Evolutionary conservation across 345 rosid genomes (phyloP), one percentile per base, ranked within the genome.

Genomic region (Arabidopsis thaliana): DNA sequence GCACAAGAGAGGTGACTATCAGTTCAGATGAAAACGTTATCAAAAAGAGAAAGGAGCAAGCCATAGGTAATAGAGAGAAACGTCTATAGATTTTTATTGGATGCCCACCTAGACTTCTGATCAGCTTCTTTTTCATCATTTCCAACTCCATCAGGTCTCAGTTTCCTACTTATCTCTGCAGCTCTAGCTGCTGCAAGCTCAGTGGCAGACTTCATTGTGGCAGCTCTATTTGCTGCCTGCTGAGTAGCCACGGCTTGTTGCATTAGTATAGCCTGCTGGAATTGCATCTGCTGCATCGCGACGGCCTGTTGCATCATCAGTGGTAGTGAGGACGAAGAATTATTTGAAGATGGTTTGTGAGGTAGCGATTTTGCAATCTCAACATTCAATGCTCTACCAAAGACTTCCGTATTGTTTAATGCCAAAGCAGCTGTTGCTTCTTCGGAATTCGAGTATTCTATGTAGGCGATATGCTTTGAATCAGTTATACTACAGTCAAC

Each of bases 231-330:
- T 65, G 98, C 98, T 71, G 97, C 98, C 86, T 94, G 98, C 79
- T 94, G 98, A 38, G 97, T 92, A 80, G 88, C 89, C 92, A 91
- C 66, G 28, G 89, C 88, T 81, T 94, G 98, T 46, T 94, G 98
- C 98, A 94, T 94, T 64, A 91, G 82, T 85, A 94, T 86, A 67
- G 97, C 93, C 84, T 94, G 97, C 60, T 94, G 98, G 80, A 91
- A 94, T 65, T 94, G 97, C 97, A 94, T 90, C 77, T 94, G 98
- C 78, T 94, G 98, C 93, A 91, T 90, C 23, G 93, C 95, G 74
- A 94, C 98, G 67, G 98, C 98, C 82, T 94, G 98, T 85, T 94
- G 98, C 97, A 94, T 91, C 91, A 93, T 89, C 88, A 94, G 82
- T 68, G 97, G 98, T 71, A 94, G 82, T 63, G 97, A 90, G 56